phyloP scores from a whole-genome alignment of 495 filamentous ascomycete genomes.

The Chaetomium fimeti region DNA sequence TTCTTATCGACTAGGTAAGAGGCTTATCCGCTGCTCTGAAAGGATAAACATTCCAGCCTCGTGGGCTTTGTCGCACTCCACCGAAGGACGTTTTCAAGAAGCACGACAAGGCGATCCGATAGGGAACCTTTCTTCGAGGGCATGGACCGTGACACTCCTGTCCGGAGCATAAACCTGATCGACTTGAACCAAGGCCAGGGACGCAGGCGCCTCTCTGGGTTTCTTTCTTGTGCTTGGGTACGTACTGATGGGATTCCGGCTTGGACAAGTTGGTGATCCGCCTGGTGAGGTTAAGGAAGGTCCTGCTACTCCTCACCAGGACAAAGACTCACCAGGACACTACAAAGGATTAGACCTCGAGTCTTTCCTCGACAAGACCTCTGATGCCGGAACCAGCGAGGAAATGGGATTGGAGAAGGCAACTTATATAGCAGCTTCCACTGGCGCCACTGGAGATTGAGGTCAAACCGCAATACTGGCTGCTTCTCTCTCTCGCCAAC shows the following conservation, averaged over 20 bases:
- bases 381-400: background rate
- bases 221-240: background rate
- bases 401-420: background rate
- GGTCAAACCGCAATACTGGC: background rate
- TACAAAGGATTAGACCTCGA: constrained; percentile 16
- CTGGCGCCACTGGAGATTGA: background rate
- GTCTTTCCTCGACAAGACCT: background rate
- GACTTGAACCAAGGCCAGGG: background rate
- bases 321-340: background rate
- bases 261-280: background rate
- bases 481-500: background rate
- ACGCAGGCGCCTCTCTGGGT: background rate
- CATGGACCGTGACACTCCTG: background rate
- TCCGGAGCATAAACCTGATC: background rate
- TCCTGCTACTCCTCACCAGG: background rate
- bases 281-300: background rate
- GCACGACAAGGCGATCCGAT: background rate
- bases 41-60: constrained; percentile 7
- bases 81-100: background rate
- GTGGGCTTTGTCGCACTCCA: background rate
- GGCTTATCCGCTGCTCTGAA: background rate
- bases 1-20: background rate
- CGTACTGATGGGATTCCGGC: background rate
- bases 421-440: constrained; percentile 1
- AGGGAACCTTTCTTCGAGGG: background rate